Evolutionary conservation across 2,329 filamentous ascomycete genomes (phyloP).

Genomic region (Aureobasidium mangrovei): DNA sequence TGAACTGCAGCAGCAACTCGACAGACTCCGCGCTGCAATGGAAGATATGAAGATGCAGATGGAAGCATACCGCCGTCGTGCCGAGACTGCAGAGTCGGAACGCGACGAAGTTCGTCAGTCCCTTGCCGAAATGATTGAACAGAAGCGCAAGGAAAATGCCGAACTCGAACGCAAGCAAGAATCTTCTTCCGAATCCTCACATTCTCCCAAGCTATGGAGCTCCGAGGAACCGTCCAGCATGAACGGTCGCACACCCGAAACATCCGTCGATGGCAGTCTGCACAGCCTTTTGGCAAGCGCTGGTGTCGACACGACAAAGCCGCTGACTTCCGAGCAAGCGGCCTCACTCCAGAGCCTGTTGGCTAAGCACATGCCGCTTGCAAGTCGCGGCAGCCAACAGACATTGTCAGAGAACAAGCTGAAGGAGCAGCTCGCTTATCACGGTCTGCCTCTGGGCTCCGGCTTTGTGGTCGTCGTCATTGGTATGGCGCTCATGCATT

Average conservation of each 20-base stretch:
- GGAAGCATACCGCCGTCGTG: slow-evolving; percentile 65
- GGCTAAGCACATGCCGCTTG: not conserved
- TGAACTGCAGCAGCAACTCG: slow-evolving; percentile 61
- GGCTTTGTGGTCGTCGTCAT: slow-evolving; percentile 7
- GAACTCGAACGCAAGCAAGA: not conserved
- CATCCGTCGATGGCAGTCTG: not conserved
- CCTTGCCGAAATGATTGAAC: slow-evolving; percentile 78
- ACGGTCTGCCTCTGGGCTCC: slow-evolving; percentile 7
- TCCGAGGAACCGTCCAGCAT: not conserved
- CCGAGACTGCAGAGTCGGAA: slow-evolving; percentile 70
- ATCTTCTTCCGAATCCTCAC: not conserved
- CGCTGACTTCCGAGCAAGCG: slow-evolving; percentile 11
- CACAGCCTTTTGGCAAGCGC: slow-evolving; percentile 6
- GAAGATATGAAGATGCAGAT: slow-evolving; percentile 71
- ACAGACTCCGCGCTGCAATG: slow-evolving; percentile 71
- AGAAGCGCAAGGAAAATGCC: slow-evolving; percentile 47
- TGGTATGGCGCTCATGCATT: slow-evolving; percentile 12
- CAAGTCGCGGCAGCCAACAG: not conserved
- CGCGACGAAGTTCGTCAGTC: slow-evolving; percentile 62
- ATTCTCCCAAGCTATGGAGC: too few relatives aligned
- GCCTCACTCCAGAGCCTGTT: slow-evolving; percentile 3
- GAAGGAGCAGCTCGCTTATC: slow-evolving; percentile 5
- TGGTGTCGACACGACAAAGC: slow-evolving; percentile 1
- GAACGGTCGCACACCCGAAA: not conserved
- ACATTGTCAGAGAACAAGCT: not conserved